phyloP scores from a whole-genome alignment of 306 rosid species.

The Quercus mongolica region DNA sequence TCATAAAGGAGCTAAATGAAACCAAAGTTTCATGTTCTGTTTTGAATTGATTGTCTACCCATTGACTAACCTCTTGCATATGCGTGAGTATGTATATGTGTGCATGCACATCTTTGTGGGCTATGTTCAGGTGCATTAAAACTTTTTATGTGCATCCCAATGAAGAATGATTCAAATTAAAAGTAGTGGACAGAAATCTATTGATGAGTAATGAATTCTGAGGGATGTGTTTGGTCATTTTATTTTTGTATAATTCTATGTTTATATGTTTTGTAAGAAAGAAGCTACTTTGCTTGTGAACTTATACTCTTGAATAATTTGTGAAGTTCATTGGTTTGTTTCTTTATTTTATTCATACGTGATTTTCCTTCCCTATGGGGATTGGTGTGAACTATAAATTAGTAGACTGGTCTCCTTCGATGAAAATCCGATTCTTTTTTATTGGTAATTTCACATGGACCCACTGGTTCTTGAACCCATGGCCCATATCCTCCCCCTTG shows the following conservation, averaged over 20 bases:
- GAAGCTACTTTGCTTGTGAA: background rate
- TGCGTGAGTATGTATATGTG: no score
- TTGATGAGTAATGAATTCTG: slow-evolving; percentile 43
- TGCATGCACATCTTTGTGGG: no score
- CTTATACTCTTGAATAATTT: background rate
- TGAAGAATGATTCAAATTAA: background rate
- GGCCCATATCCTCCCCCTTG: background rate
- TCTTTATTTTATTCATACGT: background rate
- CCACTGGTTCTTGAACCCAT: background rate
- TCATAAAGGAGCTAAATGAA: no score
- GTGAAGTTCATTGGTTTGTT: background rate
- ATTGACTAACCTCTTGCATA: no score
- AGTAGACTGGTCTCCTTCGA: background rate
- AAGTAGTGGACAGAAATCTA: background rate
- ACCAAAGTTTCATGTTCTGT: no score
- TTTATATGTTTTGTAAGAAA: background rate
- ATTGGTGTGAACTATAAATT: background rate
- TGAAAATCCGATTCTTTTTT: background rate
- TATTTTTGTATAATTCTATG: background rate
- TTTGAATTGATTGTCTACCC: no score
- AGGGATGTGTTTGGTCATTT: slow-evolving; percentile 33
- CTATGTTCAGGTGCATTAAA: background rate
- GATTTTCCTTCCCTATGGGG: background rate
- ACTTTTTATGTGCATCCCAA: background rate
- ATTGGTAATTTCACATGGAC: background rate